phyloP scores from a whole-genome alignment of 1,139 yeast genomes.

The Pichia cactophila region DNA sequence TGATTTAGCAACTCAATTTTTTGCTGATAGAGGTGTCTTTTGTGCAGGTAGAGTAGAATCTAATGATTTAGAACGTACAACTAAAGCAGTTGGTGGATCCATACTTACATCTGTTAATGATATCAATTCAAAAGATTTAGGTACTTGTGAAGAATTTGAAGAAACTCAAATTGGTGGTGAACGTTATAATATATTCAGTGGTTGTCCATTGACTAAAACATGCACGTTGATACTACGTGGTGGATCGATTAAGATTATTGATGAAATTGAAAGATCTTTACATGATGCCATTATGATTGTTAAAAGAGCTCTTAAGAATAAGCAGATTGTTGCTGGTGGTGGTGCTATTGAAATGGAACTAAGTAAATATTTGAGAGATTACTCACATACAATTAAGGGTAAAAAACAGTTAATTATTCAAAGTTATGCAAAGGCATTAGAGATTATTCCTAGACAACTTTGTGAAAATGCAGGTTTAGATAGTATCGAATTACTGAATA shows the following conservation, averaged over 20 bases:
- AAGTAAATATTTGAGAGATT: constrained; percentile 80
- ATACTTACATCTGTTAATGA: constrained; percentile 87
- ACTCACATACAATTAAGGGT: constrained; percentile 83
- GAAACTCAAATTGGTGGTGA: constrained; percentile 95
- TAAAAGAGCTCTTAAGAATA: constrained; percentile 85
- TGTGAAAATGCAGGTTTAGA: constrained; percentile 98
- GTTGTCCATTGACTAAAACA: constrained; percentile 88
- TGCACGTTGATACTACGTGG: constrained; percentile 93
- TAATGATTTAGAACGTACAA: constrained; percentile 89
- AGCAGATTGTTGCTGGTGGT: constrained; percentile 92
- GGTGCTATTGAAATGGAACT: constrained; percentile 99
- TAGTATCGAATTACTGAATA: constrained; percentile 85
- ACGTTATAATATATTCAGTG: constrained; percentile 85
- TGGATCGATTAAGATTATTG: constrained; percentile 97
- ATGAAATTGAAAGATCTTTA: constrained; percentile 93
- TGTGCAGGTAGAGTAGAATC: constrained; percentile 93
- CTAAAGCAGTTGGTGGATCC: constrained; percentile 90
- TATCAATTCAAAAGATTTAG: constrained; percentile 59
- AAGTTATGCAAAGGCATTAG: constrained; percentile 91
- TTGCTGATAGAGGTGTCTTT: constrained; percentile 92
- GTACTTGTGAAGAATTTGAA: constrained; percentile 80
- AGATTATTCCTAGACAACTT: constrained; percentile 91
- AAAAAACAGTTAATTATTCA: constrained; percentile 88
- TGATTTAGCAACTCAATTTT: constrained; percentile 94
- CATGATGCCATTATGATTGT: constrained; percentile 99